Percentiles rank a stretch among this genome's conserved stretches.
phyloP scores from a whole-genome alignment of 768 basidiomycete species.

The Tulasnella sp. region DNA sequence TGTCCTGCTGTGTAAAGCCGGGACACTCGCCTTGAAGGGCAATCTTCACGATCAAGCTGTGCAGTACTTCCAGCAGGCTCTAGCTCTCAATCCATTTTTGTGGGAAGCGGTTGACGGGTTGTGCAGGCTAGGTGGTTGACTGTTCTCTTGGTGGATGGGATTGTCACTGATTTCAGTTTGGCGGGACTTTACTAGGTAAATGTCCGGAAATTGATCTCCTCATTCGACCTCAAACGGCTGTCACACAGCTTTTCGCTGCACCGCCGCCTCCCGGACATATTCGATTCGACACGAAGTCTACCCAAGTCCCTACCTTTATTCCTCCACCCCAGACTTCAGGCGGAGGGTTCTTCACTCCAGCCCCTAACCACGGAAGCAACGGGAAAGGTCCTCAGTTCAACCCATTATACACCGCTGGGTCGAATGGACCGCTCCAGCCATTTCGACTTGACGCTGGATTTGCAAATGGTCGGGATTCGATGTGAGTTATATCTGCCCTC shows the following conservation, averaged over 20 bases:
- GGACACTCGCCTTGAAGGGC: constrained; percentile 70
- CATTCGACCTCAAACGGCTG: constrained; percentile 63
- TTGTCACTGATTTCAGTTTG: not conserved
- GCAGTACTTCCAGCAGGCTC: constrained; percentile 64
- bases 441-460: constrained; percentile 1
- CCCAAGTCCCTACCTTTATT: constrained; percentile 2
- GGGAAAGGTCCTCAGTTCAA: constrained; percentile 19
- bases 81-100: constrained; percentile 69
- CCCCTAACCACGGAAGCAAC: constrained; percentile 40
- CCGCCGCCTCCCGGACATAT: constrained; percentile 24
- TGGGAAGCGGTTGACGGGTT: constrained; percentile 94
- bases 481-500: constrained; percentile 44
- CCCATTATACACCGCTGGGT: constrained; percentile 39
- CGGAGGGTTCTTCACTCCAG: constrained; percentile 70
- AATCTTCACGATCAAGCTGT: constrained; percentile 74
- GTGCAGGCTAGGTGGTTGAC: constrained; percentile 66
- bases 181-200: constrained; percentile 48
- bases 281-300: constrained; percentile 20
- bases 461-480: constrained; percentile 49
- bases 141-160: constrained; percentile 24
- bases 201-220: constrained; percentile 68
- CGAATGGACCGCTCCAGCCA: constrained; percentile 47
- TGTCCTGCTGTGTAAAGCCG: constrained; percentile 70
- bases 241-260: constrained; percentile 41
- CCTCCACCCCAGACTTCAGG: constrained; percentile 52